A percentile compares a stretch with the other conserved stretches of the same genome.
Conservation (phyloP, 2,329 filamentous ascomycete genomes). For the Colletotrichum paranaense region DNA sequence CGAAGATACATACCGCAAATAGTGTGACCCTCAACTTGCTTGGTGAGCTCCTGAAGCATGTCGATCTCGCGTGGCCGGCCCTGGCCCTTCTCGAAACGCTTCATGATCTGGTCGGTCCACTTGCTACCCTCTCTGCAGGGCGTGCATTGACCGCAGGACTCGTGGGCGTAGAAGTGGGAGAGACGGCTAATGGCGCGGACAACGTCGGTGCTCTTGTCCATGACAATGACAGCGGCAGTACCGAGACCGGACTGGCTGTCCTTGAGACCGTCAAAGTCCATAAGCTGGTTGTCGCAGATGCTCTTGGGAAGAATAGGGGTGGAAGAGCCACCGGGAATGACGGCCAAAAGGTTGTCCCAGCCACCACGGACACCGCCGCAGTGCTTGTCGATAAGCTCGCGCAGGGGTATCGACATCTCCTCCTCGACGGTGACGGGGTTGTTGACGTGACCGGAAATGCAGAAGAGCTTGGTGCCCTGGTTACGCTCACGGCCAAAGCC, state of each 20-base stretch:
- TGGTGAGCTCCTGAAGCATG: conserved; percentile 99
- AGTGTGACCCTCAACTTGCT: conserved; percentile 99
- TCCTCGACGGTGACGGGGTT: conserved; percentile 98
- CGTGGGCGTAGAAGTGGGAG: conserved; percentile 97
- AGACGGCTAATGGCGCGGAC: conserved; percentile 93
- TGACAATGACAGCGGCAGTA: conserved; percentile 97
- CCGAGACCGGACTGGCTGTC: conserved; percentile 97
- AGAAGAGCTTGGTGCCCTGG: conserved; percentile 96
- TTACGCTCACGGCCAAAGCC: conserved; percentile 96
- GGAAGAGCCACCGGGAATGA: conserved; percentile 96
- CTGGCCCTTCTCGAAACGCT: conserved; percentile 91
- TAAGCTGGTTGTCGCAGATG: conserved; percentile 93
- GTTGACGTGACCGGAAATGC: conserved; percentile 98
- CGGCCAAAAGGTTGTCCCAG: conserved; percentile 95
- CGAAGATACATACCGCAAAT: conserved; percentile 81
- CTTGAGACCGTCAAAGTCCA: conserved; percentile 99
- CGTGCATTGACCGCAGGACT: conserved; percentile 98
- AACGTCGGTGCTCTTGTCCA: conserved; percentile 98
- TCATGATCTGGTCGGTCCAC: conserved; percentile 99
- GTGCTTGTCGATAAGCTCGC: conserved; percentile 97
- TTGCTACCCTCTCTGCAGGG: conserved; percentile 99
- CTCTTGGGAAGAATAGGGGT: conserved; percentile 93
- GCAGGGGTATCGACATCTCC: conserved; percentile 98
- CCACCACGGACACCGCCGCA: conserved; percentile 96
- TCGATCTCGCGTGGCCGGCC: conserved; percentile 94